phyloP scores from a whole-genome alignment of 129 eudicot species.

The Flaveria linearis region DNA sequence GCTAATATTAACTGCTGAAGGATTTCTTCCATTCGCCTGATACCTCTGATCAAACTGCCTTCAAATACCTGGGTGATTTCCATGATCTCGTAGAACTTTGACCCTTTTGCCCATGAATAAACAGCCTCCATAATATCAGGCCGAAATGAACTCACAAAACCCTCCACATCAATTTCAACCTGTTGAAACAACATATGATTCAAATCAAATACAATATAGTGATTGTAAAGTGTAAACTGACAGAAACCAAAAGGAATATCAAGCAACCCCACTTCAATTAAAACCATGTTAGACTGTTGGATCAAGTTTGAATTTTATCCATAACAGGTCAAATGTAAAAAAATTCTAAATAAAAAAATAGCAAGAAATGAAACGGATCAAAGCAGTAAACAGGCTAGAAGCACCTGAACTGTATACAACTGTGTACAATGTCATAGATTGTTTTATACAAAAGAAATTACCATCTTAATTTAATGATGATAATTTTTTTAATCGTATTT shows the following conservation, averaged over 20 bases:
- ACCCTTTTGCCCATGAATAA: slow-evolving; percentile 91
- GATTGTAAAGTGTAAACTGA: neutral
- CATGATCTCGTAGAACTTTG: slow-evolving; percentile 91
- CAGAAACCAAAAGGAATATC: neutral
- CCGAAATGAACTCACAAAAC: slow-evolving; percentile 80
- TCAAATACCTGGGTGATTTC: slow-evolving; percentile 91
- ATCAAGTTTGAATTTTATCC: neutral
- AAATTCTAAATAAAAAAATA: neutral
- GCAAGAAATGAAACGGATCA: neutral
- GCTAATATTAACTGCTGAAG: slow-evolving; percentile 91
- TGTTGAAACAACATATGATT: slow-evolving; percentile 26
- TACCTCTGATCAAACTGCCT: slow-evolving; percentile 95
- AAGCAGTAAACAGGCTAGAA: neutral
- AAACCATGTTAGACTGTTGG: neutral
- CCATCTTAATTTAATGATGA: neutral
- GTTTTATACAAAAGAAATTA: neutral
- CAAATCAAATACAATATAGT: neutral
- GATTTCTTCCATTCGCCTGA: slow-evolving; percentile 92
- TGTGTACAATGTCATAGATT: neutral
- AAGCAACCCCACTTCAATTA: neutral
- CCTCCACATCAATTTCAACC: slow-evolving; percentile 94
- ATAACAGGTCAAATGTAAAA: neutral
- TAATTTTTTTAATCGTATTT: neutral
- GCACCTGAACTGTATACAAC: too few relatives aligned
- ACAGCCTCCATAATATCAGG: slow-evolving; percentile 98